These are phyloP conservation scores for Irpex lacteus DNA, from an alignment of 1,284 basidiomycete species.

Conservation along the genomic window DNA sequence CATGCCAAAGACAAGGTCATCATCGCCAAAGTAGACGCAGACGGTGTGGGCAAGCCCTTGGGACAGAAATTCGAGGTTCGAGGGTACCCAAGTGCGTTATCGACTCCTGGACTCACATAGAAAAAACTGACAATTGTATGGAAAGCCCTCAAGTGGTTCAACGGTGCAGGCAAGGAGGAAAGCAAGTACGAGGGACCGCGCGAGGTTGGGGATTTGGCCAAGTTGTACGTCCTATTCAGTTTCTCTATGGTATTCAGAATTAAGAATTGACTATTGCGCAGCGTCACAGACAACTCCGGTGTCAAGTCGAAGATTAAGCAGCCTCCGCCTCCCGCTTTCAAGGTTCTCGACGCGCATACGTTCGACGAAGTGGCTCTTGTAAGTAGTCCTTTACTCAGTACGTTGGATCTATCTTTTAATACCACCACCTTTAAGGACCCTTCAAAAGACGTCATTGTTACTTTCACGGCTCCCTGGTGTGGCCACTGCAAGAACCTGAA, in stretches of 20 bases:
- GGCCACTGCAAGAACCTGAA: constrained; percentile 88
- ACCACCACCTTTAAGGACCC: constrained; percentile 47
- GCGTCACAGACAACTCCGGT: constrained; percentile 73
- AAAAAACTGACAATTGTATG: constrained; percentile 1
- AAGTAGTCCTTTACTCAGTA: constrained; percentile 18
- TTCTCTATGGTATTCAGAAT: constrained; percentile 4
- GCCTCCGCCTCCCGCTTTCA: constrained; percentile 74
- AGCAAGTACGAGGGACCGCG: constrained; percentile 79
- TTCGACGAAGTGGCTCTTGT: constrained; percentile 79
- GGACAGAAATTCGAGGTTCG: constrained; percentile 75
- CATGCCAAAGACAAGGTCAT: constrained; percentile 79
- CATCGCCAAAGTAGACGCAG: constrained; percentile 93
- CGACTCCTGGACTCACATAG: constrained; percentile 3
- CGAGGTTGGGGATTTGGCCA: constrained; percentile 75
- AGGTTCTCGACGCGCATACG: constrained; percentile 66
- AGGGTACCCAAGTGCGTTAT: constrained; percentile 81
- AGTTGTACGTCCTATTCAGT: constrained; percentile 54
- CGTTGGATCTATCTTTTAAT: constrained; percentile 2
- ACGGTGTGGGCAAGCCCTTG: constrained; percentile 75
- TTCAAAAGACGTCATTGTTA: constrained; percentile 83
- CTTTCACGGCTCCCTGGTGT: constrained; percentile 90
- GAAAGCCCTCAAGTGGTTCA: constrained; percentile 92
- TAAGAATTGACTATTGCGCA: constrained; percentile 27
- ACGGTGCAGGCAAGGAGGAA: constrained; percentile 56
- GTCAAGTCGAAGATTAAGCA: constrained; percentile 85